Evolutionary conservation across 345 rosid species (phyloP), one percentile per base, ranked within the genome.

Genomic region (Citropsis articulata): DNA sequence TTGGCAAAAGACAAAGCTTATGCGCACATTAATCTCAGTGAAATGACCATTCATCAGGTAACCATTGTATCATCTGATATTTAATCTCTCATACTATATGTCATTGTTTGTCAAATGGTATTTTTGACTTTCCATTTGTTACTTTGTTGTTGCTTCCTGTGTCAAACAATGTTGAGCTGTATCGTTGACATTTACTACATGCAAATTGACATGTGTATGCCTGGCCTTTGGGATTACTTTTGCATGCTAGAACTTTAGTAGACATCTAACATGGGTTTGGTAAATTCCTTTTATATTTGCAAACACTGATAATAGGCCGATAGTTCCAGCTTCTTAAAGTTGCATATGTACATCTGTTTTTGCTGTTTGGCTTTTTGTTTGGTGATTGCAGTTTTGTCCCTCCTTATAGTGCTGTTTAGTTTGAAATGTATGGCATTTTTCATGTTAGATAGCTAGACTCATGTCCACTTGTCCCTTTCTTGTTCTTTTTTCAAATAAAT

Each of bases 1-100:
- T 81, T 91, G 84, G 96, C 96, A 68, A 91, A 84, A 81, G 93
- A 90, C 81, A 84, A 77, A 68, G 88, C 86, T 55, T 89, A 89
- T 78, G 85, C 90, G 21, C 90, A 84, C 75, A 82, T 88, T 77
- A 86, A 77, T 84, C 90, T 89, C 48, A 84, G 80, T 57, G 87
- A 89, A 82, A 89, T 85, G 75, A 89, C 87, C 30, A 76, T 89
- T 77, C 85, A 87, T 69, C 87, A 89, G 90, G 92, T 89, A 82
- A 57, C 9, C 53, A 9, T 75, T 57, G 8, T 60, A 48, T 35
- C 36, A n/a, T 27, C 4, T 45, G 7, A 61, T 42, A 36, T 57
- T 36, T 57, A 33, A 27, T n/a, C 38, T 24, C 28, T 57, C 38
- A 69, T 24, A 31, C 38, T n/a, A 10, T 16, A 8, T 5, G 36